These are phyloP conservation scores for Fusarium oligoseptatum DNA, from an alignment of 2,329 filamentous ascomycete species.

Conservation along the genomic window DNA sequence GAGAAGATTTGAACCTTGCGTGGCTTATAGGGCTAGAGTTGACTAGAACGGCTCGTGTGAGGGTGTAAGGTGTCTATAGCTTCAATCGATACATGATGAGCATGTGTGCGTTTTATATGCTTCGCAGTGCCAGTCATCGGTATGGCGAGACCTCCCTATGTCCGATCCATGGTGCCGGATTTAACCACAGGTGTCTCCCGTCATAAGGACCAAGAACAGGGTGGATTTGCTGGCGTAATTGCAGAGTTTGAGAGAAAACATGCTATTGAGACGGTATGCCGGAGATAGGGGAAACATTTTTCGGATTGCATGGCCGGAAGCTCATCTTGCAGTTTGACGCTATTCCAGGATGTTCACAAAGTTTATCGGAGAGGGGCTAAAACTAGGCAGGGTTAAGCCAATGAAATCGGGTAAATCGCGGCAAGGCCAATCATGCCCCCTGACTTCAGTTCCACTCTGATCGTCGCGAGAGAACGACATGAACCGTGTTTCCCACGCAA, in stretches of 20 bases:
- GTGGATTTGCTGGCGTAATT: neutral
- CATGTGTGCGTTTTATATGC: neutral
- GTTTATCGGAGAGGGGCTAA: neutral
- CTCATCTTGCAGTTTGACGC: neutral
- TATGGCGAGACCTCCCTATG: neutral
- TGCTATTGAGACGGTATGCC: neutral
- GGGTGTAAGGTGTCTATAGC: neutral
- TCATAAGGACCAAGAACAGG: neutral
- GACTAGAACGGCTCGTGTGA: neutral
- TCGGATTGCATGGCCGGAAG: neutral
- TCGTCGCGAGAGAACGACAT: neutral
- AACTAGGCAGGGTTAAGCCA: neutral
- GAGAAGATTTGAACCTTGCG: neutral
- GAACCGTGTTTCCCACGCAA: neutral
- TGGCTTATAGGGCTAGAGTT: neutral
- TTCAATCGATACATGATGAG: neutral
- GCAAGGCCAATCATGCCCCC: neutral
- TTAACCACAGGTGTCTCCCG: neutral
- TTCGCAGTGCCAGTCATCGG: neutral
- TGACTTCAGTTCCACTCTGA: neutral
- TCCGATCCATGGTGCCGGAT: neutral
- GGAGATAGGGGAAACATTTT: neutral
- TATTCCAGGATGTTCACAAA: neutral
- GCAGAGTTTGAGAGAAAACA: neutral
- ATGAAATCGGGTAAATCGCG: neutral